Evolutionary conservation across 1,284 basidiomycete genomes (phyloP), one percentile per base, ranked within the genome.

Genomic region (Marasmius tenuissimus): DNA sequence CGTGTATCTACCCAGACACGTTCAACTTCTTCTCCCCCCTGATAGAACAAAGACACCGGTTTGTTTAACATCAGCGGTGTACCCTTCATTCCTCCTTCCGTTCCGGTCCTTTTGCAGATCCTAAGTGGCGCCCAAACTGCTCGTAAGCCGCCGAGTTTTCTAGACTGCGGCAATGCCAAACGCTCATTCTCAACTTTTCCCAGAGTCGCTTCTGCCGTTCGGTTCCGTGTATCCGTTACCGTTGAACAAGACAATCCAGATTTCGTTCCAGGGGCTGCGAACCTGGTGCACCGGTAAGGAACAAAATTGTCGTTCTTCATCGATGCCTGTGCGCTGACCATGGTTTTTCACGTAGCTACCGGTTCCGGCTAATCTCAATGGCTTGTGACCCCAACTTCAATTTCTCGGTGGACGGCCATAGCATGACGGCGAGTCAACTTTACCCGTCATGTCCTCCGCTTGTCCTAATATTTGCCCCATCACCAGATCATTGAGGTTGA

Each of bases 191-290:
- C 35, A 10, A 47, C 14, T 16, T n/a, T n/a, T 49, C 33, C 1
- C 56, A 57, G 60, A 45, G 11, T 34, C 45, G 12, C 66, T 73
- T 3, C 38, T 73, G 33, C 72, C 73, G 3, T 33, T 61, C 16
- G 71, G 72, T n/a, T 62, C 62, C 35, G 67, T 74, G 0, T 70
- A 69, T 50, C 61, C 66, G 10, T 57, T 74, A 8, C 71, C 68
- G 22, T 63, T 61, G 3, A 70, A 75, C 58, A 67, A 73, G 40
- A 68, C 71, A 5, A 69, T 77, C 35, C 70, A 74, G 56, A 50
- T 73, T 7, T 65, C 67, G 8, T 67, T 75, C 68, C 67, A 40
- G 69, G 69, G 12, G 68, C 58, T 5, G 57, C 52, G 42, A 67
- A 20, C 67, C 71, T 57, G 74, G 73, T 67, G 69, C 68, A 40